Conservation (phyloP, 768 basidiomycete species). For the Lactifluus pinguis region DNA sequence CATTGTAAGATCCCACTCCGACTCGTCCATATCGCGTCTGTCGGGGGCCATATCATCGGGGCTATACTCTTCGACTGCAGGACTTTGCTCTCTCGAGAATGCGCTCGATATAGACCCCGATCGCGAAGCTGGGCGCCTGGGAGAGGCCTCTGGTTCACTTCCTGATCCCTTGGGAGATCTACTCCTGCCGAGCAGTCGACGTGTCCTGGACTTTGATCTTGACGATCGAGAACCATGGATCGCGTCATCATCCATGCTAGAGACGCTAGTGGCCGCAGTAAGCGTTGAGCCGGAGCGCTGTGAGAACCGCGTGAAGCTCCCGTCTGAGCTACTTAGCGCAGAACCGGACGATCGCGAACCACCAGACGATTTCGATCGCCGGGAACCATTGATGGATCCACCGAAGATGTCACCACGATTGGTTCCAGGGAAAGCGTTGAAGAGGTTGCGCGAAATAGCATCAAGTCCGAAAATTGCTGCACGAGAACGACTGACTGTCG, state of each 20-base stretch:
- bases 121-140: slow-evolving; percentile 13
- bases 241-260: slow-evolving; percentile 53
- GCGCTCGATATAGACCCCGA: slow-evolving; percentile 30
- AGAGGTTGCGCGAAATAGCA: slow-evolving; percentile 82
- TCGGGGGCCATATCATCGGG: slow-evolving; percentile 27
- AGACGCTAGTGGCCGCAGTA: slow-evolving; percentile 53
- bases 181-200: slow-evolving; percentile 36
- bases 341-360: slow-evolving; percentile 65
- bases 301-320: slow-evolving; percentile 64
- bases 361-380: slow-evolving; percentile 57
- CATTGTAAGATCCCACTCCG: slow-evolving; percentile 67
- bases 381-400: slow-evolving; percentile 58
- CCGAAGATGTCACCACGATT: slow-evolving; percentile 70
- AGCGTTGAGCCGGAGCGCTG: slow-evolving; percentile 59
- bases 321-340: slow-evolving; percentile 62
- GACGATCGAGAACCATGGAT: slow-evolving; percentile 36
- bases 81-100: slow-evolving; percentile 35
- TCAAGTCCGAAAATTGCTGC: slow-evolving; percentile 87
- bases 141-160: slow-evolving; percentile 24
- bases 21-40: slow-evolving; percentile 43
- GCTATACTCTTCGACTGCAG: slow-evolving; percentile 35
- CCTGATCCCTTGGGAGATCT: slow-evolving; percentile 34
- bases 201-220: slow-evolving; percentile 29
- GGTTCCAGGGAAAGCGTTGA: slow-evolving; percentile 59
- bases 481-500: slow-evolving; percentile 64